Conservation (phyloP, 2,329 filamentous ascomycete species). For the Fusarium sp. region DNA sequence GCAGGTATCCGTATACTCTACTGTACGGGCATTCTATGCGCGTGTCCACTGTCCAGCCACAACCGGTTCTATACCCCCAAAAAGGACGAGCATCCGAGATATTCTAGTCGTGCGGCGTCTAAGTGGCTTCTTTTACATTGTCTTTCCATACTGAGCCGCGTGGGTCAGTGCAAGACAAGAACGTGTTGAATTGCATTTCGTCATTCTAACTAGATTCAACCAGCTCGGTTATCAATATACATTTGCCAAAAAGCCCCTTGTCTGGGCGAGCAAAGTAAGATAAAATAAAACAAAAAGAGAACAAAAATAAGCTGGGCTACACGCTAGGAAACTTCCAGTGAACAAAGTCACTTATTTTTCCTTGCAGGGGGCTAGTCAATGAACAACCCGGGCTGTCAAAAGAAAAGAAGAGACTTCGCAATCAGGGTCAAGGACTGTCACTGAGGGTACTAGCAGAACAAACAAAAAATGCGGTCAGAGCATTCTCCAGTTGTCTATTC, state of each 20-base stretch:
- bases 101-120: constrained; percentile 32
- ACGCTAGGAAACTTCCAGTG: constrained; percentile 11
- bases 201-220: constrained; percentile 2
- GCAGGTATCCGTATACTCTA: too few species aligned
- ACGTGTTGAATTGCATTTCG: constrained; percentile 31
- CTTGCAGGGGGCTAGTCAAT: constrained; percentile 25
- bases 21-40: background rate
- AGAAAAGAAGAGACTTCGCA: constrained; percentile 14
- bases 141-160: constrained; percentile 24
- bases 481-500: background rate
- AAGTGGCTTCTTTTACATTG: constrained; percentile 31
- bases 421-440: background rate
- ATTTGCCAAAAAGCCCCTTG: constrained; percentile 16
- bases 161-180: constrained; percentile 30
- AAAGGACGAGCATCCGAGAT: constrained; percentile 33
- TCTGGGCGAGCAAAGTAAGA: constrained; percentile 27
- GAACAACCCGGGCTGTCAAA: constrained; percentile 4
- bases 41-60: constrained; percentile 24
- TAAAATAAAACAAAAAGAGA: constrained; percentile 4
- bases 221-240: constrained; percentile 4
- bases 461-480: constrained; percentile 21
- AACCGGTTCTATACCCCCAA: constrained; percentile 23
- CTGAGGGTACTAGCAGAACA: constrained; percentile 1
- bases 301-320: constrained; percentile 13
- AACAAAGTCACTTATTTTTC: constrained; percentile 15